phyloP scores from a whole-genome alignment of 2,329 filamentous ascomycete genomes.

The Aspergillus terreus region DNA sequence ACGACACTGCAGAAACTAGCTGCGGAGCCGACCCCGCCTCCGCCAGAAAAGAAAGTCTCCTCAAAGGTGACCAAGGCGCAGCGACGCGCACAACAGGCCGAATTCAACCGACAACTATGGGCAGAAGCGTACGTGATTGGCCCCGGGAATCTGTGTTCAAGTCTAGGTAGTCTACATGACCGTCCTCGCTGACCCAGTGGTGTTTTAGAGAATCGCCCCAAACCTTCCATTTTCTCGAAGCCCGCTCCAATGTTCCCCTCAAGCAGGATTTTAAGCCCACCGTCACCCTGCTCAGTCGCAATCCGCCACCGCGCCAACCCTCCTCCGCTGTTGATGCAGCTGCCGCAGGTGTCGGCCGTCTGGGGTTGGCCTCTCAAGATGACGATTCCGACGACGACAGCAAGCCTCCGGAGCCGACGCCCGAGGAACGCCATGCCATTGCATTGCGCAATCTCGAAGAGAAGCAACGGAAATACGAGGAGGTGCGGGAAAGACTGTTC shows the following conservation, averaged over 20 bases:
- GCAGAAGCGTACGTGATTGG: conserved; percentile 66
- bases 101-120: conserved; percentile 84
- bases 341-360: conserved; percentile 40
- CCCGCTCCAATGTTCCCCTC: conserved; percentile 60
- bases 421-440: conserved; percentile 73
- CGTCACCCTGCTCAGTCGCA: conserved; percentile 80
- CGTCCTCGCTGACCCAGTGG: no score
- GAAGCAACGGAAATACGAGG: conserved; percentile 86
- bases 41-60: conserved; percentile 42
- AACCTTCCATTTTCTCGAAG: conserved; percentile 71
- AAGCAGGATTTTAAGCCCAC: conserved; percentile 73
- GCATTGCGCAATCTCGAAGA: conserved; percentile 79
- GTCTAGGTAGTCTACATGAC: background rate
- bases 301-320: conserved; percentile 56
- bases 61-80: conserved; percentile 68
- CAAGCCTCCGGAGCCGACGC: conserved; percentile 61
- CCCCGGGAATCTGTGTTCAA: conserved; percentile 5
- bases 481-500: conserved; percentile 83
- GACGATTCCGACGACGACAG: conserved; percentile 61
- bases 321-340: conserved; percentile 40
- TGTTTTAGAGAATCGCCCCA: conserved; percentile 65
- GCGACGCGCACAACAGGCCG: conserved; percentile 72
- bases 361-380: conserved; percentile 48
- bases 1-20: conserved; percentile 35
- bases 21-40: conserved; percentile 35